These are phyloP conservation scores for Coniochaeta sp. DNA, from an alignment of 2,329 filamentous ascomycete species.

Conservation along the genomic window DNA sequence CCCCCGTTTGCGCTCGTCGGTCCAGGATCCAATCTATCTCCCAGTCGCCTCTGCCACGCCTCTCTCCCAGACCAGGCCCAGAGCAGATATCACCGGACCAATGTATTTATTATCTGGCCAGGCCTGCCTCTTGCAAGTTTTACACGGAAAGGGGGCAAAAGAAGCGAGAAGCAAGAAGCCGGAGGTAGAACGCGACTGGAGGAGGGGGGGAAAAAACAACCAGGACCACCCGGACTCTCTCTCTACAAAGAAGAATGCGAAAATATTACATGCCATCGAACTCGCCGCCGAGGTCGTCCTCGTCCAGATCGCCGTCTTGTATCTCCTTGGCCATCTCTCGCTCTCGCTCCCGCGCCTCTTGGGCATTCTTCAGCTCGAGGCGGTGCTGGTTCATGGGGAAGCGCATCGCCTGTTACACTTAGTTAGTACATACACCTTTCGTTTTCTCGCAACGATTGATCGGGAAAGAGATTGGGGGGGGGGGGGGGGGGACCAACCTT, in stretches of 20 bases:
- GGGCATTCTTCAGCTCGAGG: constrained; percentile 93
- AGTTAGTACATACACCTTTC: constrained; percentile 2
- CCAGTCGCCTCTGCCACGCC: too few species aligned
- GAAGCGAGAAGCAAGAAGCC: too few species aligned
- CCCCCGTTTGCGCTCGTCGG: too few species aligned
- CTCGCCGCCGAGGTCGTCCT: constrained; percentile 90
- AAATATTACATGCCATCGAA: constrained; percentile 82
- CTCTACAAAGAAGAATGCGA: not conserved
- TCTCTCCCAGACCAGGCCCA: too few species aligned
- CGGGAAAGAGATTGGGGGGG: not conserved
- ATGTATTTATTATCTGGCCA: too few species aligned
- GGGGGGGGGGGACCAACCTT: not conserved
- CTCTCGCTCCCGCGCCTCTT: constrained; percentile 95
- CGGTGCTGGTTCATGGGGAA: constrained; percentile 99
- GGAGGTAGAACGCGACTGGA: too few species aligned
- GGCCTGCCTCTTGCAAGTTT: constrained; percentile 6
- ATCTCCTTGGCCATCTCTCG: constrained; percentile 98
- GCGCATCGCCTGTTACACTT: constrained; percentile 71
- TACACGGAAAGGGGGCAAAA: constrained; percentile 10
- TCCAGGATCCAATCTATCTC: too few species aligned
- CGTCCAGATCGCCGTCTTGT: constrained; percentile 92
- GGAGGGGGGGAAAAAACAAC: constrained; percentile 3
- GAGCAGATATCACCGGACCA: too few species aligned
- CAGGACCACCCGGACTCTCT: not conserved
- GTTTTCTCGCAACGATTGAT: too few species aligned